A percentile compares a stretch with the other conserved stretches of the same genome.
These are phyloP conservation scores for Begonia fuchsioides DNA, from an alignment of 306 rosid genomes.

Conservation along the genomic window DNA sequence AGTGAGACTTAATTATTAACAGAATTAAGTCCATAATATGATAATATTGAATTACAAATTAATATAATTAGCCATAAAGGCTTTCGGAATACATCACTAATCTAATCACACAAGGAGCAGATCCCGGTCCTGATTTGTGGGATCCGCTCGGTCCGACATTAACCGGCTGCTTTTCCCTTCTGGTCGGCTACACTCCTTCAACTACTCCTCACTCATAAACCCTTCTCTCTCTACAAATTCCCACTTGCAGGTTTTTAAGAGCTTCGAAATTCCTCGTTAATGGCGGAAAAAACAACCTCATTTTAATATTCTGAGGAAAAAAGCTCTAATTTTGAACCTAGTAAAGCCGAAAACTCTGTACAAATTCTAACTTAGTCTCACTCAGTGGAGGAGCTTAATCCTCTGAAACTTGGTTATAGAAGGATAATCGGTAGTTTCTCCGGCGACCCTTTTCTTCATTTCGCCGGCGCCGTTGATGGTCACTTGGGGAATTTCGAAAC, in stretches of 20 bases:
- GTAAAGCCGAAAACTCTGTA: too few relatives aligned
- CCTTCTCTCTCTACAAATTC: neutral
- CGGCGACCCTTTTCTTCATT: slow-evolving; percentile 43
- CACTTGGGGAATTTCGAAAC: slow-evolving; percentile 84
- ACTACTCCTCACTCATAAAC: slow-evolving; percentile 26
- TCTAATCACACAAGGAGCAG: slow-evolving; percentile 39
- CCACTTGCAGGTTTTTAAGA: too few relatives aligned
- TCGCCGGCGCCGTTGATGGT: slow-evolving; percentile 15
- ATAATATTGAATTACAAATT: too few relatives aligned
- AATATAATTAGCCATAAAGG: too few relatives aligned
- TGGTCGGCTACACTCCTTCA: slow-evolving; percentile 5
- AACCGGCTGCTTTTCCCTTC: slow-evolving; percentile 23
- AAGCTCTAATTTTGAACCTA: too few relatives aligned
- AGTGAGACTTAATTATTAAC: too few relatives aligned
- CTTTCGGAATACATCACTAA: slow-evolving; percentile 2
- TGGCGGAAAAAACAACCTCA: too few relatives aligned
- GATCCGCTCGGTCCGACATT: slow-evolving; percentile 49
- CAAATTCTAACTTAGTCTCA: too few relatives aligned
- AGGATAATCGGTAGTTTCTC: slow-evolving; percentile 42
- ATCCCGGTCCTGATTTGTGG: slow-evolving; percentile 86
- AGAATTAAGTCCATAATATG: too few relatives aligned
- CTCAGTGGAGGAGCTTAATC: slow-evolving; percentile 28
- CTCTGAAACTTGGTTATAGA: slow-evolving; percentile 56
- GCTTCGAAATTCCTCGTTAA: too few relatives aligned
- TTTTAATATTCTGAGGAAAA: too few relatives aligned